Base-by-base conservation (phyloP, 805 yeast genomes). In the Saccharomycopsis vini region DNA sequence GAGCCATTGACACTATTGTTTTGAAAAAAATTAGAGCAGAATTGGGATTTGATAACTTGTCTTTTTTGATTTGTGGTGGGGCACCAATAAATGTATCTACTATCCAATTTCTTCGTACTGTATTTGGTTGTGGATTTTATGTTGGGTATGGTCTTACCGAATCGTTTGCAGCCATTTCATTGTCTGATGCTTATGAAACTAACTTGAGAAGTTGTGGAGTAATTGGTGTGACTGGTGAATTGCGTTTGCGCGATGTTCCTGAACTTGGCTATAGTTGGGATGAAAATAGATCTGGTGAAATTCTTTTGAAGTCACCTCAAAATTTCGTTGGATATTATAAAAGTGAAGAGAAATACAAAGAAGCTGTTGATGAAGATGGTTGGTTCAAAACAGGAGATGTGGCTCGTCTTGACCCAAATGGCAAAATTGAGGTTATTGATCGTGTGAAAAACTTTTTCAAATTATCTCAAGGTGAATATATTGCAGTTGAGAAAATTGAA, bases 361-460 rank as follows among this genome's bases (percentile, higher is more conserved):
- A 24, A 24, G 33, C 33, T 10, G 7, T 30, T 30, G 33, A 30
- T 30, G 16, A 10, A 13, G 33, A 30, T 15, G 33, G 33, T 13
- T 77, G 81, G 79, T 67, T 76, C 53, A 61, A 62, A 44, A 75
- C 82, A 19, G 84, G 84, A 23, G 84, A 78, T 56, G 66, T 71
- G 35, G 75, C 72, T 5, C 51, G 54, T 5, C 46, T 68, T 12
- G 66, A 63, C 44, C 73, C 53, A 49, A 51, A 53, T 24, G 75
- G 42, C 66, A 68, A 40, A 59, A 58, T 2, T 74, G 72, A 18
- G 75, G 72, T 78, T 46, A 71, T 77, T 42, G 83, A 77, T 54
- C 66, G 86, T 40, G 77, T 75, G 39, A 79, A 79, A 63, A 81
- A 79, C 59, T 73, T 79, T 56, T 79, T 79, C 69, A 79, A 79